phyloP scores from a whole-genome alignment of 2,329 filamentous ascomycete species.

The Aquanectria penicillioides region DNA sequence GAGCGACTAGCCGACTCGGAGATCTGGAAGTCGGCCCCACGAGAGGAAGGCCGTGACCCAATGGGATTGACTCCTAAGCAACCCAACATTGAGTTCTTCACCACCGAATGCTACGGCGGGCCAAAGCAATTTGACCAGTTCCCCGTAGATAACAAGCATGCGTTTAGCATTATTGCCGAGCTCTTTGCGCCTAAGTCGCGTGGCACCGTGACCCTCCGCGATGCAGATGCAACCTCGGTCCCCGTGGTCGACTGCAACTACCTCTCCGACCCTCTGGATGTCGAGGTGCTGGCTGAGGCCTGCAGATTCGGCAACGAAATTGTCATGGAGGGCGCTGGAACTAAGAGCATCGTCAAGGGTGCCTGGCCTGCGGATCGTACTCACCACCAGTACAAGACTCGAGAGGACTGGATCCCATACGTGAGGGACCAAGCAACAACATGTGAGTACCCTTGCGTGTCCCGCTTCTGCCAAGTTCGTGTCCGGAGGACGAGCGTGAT shows the following conservation, averaged over 20 bases:
- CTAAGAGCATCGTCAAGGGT: constrained; percentile 67
- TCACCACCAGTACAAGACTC: constrained; percentile 62
- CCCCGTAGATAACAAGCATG: constrained; percentile 62
- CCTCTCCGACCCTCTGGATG: constrained; percentile 65
- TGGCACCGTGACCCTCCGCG: constrained; percentile 63
- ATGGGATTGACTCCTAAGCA: constrained; percentile 68
- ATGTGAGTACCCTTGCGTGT: constrained; percentile 55
- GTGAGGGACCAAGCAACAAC: constrained; percentile 69
- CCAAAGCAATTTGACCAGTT: constrained; percentile 66
- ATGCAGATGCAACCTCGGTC: constrained; percentile 58
- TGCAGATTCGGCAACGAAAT: constrained; percentile 70
- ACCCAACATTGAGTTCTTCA: constrained; percentile 71
- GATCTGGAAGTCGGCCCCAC: constrained; percentile 62
- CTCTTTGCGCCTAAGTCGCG: constrained; percentile 67
- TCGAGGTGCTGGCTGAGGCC: constrained; percentile 68
- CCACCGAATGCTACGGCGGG: constrained; percentile 69
- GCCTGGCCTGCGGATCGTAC: constrained; percentile 64
- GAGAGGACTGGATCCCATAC: constrained; percentile 64
- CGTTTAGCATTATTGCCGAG: constrained; percentile 67
- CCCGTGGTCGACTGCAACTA: constrained; percentile 69
- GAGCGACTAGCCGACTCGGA: constrained; percentile 64
- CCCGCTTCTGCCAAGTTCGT: too few species aligned
- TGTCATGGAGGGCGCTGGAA: constrained; percentile 65
- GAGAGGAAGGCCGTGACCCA: constrained; percentile 64
- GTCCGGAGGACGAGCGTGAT: too few species aligned